Base-by-base conservation (phyloP, 371 early-diverging fungal genomes). In the Mucor lusitanicus region DNA sequence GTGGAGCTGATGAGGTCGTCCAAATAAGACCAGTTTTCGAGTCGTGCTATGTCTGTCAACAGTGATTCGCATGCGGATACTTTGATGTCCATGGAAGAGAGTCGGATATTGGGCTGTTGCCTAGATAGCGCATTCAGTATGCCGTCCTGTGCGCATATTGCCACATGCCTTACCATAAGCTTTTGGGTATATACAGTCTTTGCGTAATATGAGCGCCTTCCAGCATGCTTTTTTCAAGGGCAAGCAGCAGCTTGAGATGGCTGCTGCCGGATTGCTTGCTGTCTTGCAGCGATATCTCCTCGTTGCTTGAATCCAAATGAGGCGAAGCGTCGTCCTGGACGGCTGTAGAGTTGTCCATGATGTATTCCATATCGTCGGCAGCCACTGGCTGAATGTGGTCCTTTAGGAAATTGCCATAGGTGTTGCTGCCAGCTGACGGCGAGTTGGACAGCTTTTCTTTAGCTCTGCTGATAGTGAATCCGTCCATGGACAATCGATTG, bases 121-220 rank as follows among this genome's bases (percentile, higher is more conserved):
- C 78, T 77, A 65, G 9, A 25, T 9, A 19, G 44, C 35, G 11
- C 35, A 35, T 35, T 35, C 35, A 35, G 35, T 35, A 9, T 9
- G 11, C 9, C 9, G 35, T 6, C 9, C 35, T 48, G 23, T 23
- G 6, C 5, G 19, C 11, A 48, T 28, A 28, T 3, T 50, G 9
- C 33, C 35, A 59, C 0, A n/a, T 5, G 2, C 12, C 32, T 66
- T 73, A 75, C 89, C 89, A 89, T 61, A 89, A 62, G 50, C 81
- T 81, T 65, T 82, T 79, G 62, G 89, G 89, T 65, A 89, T 81
- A 76, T 80, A 83, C n/a, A 89, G 70, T 21, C 74, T 70, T 30
- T 74, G 77, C 23, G 89, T 87, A 13, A 89, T 62, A 68, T 79
- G 75, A 17, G 83, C 85, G 8, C 89, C 87, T 25, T 78, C 70